phyloP scores from a whole-genome alignment of 345 rosid genomes.

The Eucalyptus cladocalyx region DNA sequence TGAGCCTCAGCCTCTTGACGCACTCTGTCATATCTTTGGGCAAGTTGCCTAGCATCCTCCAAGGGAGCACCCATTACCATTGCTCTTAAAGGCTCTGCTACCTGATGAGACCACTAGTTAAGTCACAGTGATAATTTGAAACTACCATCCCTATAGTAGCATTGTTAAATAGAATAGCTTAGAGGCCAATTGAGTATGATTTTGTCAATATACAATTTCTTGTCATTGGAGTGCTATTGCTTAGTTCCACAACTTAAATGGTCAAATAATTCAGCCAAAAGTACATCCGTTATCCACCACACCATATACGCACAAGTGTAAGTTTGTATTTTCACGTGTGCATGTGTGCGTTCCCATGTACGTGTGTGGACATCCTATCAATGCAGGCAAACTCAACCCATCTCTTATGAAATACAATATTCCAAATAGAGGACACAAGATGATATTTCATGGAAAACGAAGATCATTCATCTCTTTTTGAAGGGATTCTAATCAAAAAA shows the following conservation, averaged over 20 bases:
- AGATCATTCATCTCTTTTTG: neutral
- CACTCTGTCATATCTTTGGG: constrained; percentile 93
- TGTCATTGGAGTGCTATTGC: neutral
- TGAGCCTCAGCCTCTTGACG: constrained; percentile 97
- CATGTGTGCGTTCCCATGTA: neutral
- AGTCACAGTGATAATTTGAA: neutral
- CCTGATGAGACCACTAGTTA: constrained; percentile 23
- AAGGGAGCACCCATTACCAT: constrained; percentile 98
- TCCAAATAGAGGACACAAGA: neutral
- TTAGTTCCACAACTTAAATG: neutral
- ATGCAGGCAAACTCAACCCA: neutral
- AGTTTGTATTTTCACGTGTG: neutral
- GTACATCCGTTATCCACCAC: neutral
- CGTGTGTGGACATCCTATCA: neutral
- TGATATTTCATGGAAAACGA: neutral
- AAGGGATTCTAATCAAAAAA: neutral
- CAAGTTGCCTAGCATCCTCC: constrained; percentile 97
- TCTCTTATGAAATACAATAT: neutral
- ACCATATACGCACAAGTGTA: neutral
- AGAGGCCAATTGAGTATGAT: neutral
- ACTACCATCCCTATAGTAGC: neutral
- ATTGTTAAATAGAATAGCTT: neutral
- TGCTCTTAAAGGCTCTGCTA: constrained; percentile 92
- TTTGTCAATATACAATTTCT: neutral
- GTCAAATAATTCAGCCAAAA: neutral